Percentiles rank a stretch among this genome's conserved stretches.
These are phyloP conservation scores for Lentinula detonsa DNA, from an alignment of 768 basidiomycete genomes.

Conservation along the genomic window DNA sequence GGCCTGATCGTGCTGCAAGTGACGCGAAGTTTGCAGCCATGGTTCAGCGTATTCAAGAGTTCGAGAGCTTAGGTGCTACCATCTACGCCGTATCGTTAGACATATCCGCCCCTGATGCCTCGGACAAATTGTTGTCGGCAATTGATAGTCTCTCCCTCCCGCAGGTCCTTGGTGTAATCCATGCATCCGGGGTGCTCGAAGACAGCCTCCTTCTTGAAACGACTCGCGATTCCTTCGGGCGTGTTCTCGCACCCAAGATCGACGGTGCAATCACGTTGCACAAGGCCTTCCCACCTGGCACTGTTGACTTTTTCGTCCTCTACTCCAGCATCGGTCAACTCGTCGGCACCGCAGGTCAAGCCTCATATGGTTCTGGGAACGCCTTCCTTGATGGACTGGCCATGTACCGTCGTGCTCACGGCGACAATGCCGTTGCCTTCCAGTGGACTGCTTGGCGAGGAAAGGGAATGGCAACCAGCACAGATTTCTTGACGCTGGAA, in stretches of 20 bases:
- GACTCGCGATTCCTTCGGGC: neutral
- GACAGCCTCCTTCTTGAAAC: neutral
- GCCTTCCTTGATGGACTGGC: slow-evolving; percentile 2
- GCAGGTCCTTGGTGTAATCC: neutral
- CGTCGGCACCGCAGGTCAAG: slow-evolving; percentile 1
- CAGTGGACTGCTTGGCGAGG: slow-evolving; percentile 4
- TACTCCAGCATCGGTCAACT: slow-evolving; percentile 1
- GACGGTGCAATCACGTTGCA: neutral
- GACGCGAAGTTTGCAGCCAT: neutral
- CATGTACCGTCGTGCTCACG: neutral
- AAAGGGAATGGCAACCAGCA: neutral
- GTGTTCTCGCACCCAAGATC: neutral
- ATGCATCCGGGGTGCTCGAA: neutral
- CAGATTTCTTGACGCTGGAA: neutral
- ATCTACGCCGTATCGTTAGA: neutral
- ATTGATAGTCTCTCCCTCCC: neutral
- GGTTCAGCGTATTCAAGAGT: neutral
- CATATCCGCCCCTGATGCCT: neutral
- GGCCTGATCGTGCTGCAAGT: neutral
- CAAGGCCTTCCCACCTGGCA: slow-evolving; percentile 1
- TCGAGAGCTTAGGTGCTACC: slow-evolving; percentile 1
- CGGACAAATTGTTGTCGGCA: neutral
- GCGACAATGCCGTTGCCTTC: slow-evolving; percentile 2
- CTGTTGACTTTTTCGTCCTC: neutral
- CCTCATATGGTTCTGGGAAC: neutral